Percentiles rank a stretch among this genome's conserved stretches.
These are phyloP conservation scores for Aotearoamyces nothofagi DNA, from an alignment of 2,329 filamentous ascomycete genomes.

Conservation along the genomic window DNA sequence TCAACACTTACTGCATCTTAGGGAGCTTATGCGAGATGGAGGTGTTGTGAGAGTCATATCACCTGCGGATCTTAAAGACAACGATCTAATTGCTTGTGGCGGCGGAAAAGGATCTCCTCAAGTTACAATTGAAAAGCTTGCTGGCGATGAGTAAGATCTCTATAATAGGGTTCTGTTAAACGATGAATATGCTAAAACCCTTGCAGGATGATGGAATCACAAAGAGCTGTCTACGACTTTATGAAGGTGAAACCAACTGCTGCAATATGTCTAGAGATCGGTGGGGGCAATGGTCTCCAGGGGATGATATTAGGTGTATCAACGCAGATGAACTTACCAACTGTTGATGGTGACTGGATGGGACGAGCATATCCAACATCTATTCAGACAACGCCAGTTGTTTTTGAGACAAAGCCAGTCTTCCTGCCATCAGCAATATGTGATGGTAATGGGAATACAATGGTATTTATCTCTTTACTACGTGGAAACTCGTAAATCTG, in stretches of 20 bases:
- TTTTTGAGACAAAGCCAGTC: too few species aligned
- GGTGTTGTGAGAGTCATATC: conserved; percentile 25
- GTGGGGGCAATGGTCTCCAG: conserved; percentile 24
- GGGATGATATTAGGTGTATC: conserved; percentile 13
- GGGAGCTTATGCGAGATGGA: conserved; percentile 23
- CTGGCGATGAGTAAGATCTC: too few species aligned
- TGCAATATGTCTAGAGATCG: conserved; percentile 24
- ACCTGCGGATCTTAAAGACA: conserved; percentile 25
- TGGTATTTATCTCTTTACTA: too few species aligned
- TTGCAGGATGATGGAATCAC: too few species aligned
- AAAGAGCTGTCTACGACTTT: too few species aligned
- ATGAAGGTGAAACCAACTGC: too few species aligned
- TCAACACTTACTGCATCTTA: conserved; percentile 25
- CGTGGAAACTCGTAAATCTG: too few species aligned
- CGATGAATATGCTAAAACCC: too few species aligned
- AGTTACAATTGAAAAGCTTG: conserved; percentile 26
- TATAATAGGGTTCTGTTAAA: too few species aligned
- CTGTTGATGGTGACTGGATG: conserved; percentile 30
- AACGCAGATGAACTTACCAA: conserved; percentile 19
- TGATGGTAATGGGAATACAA: too few species aligned
- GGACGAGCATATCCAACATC: conserved; percentile 28
- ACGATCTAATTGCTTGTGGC: conserved; percentile 27
- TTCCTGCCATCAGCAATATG: too few species aligned
- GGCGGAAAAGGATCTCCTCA: conserved; percentile 28
- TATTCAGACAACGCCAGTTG: conserved; percentile 29